Conservation (phyloP, 2,329 filamentous ascomycete genomes). For the Botryotinia narcissicola region DNA sequence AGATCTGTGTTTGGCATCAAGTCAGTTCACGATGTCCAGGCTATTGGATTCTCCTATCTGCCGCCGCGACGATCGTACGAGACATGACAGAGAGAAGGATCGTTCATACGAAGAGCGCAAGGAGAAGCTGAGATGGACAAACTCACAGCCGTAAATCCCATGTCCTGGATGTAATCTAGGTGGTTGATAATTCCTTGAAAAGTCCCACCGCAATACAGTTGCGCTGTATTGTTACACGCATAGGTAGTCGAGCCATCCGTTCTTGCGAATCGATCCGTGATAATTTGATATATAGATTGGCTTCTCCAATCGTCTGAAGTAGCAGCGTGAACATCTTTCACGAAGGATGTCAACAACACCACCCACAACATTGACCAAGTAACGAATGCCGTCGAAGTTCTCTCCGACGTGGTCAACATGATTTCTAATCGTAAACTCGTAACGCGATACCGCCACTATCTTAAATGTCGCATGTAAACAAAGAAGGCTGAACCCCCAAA, state of each 20-base stretch:
- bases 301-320: constrained; percentile 37
- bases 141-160: constrained; percentile 39
- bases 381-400: constrained; percentile 23
- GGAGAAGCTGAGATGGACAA: neutral
- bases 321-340: constrained; percentile 21
- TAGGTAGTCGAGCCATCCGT: constrained; percentile 38
- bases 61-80: neutral
- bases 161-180: constrained; percentile 47
- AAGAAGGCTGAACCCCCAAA: constrained; percentile 4
- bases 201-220: constrained; percentile 47
- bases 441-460: constrained; percentile 2
- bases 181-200: constrained; percentile 46
- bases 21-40: constrained; percentile 9
- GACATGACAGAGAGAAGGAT: neutral
- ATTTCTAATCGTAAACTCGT: neutral
- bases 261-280: constrained; percentile 43
- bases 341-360: neutral
- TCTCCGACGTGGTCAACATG: constrained; percentile 21
- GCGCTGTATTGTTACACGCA: constrained; percentile 30
- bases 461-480: constrained; percentile 3
- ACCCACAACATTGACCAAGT: constrained; percentile 16
- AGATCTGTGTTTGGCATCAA: constrained; percentile 28
- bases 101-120: neutral
- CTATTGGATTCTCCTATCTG: neutral
- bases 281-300: constrained; percentile 43